Conservation (phyloP, 176 grass and related monocot genomes). For the Oryza rufipogon region DNA sequence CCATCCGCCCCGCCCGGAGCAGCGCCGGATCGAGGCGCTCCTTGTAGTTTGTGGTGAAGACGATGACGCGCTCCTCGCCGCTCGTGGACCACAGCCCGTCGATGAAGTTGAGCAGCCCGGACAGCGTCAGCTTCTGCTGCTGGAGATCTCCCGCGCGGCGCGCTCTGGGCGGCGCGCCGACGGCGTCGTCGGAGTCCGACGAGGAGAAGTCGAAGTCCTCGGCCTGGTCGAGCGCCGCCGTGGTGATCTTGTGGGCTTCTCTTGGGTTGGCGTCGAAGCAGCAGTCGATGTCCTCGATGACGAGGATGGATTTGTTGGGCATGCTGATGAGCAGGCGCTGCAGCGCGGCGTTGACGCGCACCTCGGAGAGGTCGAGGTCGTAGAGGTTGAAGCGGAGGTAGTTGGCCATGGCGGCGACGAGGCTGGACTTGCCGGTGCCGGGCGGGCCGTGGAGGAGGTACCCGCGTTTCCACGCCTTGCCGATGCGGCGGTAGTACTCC, state of each 20-base stretch:
- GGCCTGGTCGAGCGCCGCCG: background rate
- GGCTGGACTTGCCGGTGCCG: constrained; percentile 47
- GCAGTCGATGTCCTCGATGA: constrained; percentile 44
- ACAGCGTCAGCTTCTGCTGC: constrained; percentile 22
- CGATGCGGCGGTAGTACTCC: constrained; percentile 56
- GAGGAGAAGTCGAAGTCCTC: background rate
- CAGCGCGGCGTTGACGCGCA: background rate
- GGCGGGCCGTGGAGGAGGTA: constrained; percentile 54
- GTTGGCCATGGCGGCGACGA: constrained; percentile 48
- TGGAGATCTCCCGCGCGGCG: background rate
- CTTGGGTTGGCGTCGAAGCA: constrained; percentile 39
- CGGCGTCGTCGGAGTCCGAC: background rate
- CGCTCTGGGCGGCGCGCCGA: background rate
- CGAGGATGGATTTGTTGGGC: constrained; percentile 36
- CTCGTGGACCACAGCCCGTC: constrained; percentile 55
- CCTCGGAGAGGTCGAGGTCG: constrained; percentile 44
- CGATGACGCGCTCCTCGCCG: constrained; percentile 82
- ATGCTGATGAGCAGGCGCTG: constrained; percentile 18
- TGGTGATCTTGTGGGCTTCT: background rate
- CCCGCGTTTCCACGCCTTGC: constrained; percentile 62
- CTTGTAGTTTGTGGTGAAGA: constrained; percentile 93
- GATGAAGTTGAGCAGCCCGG: constrained; percentile 53
- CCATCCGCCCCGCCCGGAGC: constrained; percentile 78
- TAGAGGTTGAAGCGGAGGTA: constrained; percentile 43
- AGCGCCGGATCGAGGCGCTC: constrained; percentile 75